Base-by-base conservation (phyloP, 345 rosid genomes). In the Rhizophora mangle region DNA sequence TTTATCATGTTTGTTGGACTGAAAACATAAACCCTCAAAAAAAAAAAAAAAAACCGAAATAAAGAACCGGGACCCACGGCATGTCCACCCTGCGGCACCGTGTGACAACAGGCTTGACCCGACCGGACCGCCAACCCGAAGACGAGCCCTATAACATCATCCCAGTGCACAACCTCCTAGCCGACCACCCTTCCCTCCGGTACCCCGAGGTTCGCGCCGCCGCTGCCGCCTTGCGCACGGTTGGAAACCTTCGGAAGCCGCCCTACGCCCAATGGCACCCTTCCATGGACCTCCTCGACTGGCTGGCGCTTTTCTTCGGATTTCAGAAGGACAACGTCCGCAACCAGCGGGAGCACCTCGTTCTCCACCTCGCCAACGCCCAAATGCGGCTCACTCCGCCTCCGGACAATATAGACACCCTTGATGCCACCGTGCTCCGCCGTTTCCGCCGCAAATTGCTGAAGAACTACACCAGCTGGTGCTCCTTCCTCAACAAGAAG, bases 371-470 rank as follows among this genome's bases (percentile, higher is more conserved):
- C 32, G 91, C 98, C 9, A 94, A 94, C 72, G 93, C 96, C 22
- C 98, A 91, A 88, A 91, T 94, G 98, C 96, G 98, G 19, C 93
- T 91, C 39, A 62, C 93, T 9, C 96, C 97, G 4, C 98, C 95
- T 20, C 97, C 97, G 26, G 97, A 91, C 51, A 87, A 89, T 69
- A 88, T 91, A 68, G 97, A 94, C 55, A 70, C 90, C 37, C 98
- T 94, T 29, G 96, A 94, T 43, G 67, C 85, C 47, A 5, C 67
- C 13, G 97, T 94, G 30, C 85, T 94, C 26, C 87, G 97, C 27
- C 72, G 87, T 13, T 94, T 91, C 78, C 81, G 98, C 0, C 78
- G 80, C 47, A 89, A 91, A 64, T 81, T 94, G 56, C 85, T 94
- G 7, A 80, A 68, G 73, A 94, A 89, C 76, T 94, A 94, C 79